Evolutionary conservation across 768 basidiomycete species (phyloP), one percentile per base, ranked within the genome.

Genomic region (Podaxis sp.): DNA sequence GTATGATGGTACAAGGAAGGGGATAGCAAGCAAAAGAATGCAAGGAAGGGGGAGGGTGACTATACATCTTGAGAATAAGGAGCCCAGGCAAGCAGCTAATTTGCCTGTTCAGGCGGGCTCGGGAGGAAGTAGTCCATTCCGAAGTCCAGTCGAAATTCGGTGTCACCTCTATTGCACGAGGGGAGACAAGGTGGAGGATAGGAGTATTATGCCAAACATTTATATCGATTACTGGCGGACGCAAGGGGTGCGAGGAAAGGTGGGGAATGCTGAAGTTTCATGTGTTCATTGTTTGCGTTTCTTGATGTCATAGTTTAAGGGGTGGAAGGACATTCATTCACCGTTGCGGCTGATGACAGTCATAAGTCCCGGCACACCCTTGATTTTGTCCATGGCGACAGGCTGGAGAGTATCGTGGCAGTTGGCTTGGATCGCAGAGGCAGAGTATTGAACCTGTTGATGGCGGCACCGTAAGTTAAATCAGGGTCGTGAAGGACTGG

Each of bases 301-400:
- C 13, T 40, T 51, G 52, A 40, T 52, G 62, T 55, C 33, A 63
- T 36, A 24, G 41, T 41, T 22, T 8, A n/a, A 55, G 33, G 41
- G 27, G 38, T n/a, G 13, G 36, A 11, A 24, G 53, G 25, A 38
- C 13, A 22, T 29, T 66, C 53, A 72, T 56, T 70, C 63, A 52
- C 72, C 68, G 61, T 71, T 77, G 53, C 86, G 79, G 49, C 74
- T 75, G 54, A 86, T 33, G 70, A 91, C 83, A 41, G 88, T 91
- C 90, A 92, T 92, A 36, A 91, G 80, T 11, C 90, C 90, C 5
- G 89, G 86, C 2, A 91, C 79, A 65, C 82, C 79, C 65, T 75
- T 80, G 49, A 82, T 84, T 63, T 81, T 79, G 61, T 88, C 83
- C 57, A 91, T 71, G 1, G 84, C 83, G 24, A 91, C 82, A 2